Conservation (phyloP, 257 asterid species). For the Euphrasia confusa region DNA sequence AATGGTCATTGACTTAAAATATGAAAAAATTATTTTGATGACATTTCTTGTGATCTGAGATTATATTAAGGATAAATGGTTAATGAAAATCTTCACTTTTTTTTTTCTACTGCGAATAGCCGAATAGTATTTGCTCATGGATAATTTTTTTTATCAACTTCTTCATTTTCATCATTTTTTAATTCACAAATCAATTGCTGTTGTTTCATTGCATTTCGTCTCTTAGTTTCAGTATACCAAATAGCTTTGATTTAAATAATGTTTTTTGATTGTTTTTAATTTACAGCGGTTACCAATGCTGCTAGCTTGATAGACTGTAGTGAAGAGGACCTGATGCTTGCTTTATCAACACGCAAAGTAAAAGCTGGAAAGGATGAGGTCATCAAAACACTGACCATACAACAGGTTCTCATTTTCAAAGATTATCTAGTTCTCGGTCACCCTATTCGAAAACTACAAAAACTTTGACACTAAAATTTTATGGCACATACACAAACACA, state of each 20-base stretch:
- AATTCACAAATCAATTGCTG: not conserved
- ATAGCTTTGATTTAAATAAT: not conserved
- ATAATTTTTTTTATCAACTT: too few species aligned
- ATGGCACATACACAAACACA: too few species aligned
- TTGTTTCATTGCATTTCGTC: not conserved
- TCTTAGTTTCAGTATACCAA: constrained; percentile 1
- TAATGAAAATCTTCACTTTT: too few species aligned
- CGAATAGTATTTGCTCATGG: too few species aligned
- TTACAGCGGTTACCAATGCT: constrained; percentile 79
- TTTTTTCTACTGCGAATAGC: too few species aligned
- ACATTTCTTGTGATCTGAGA: too few species aligned
- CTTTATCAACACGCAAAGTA: constrained; percentile 65
- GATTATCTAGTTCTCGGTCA: constrained; percentile 7
- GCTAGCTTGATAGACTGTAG: constrained; percentile 81
- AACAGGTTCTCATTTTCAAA: constrained; percentile 36
- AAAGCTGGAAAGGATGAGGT: constrained; percentile 71
- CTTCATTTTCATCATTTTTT: not conserved
- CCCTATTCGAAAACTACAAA: constrained; percentile 8
- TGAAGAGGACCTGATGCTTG: constrained; percentile 56
- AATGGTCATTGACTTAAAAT: not conserved
- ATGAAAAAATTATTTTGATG: too few species aligned
- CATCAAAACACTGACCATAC: constrained; percentile 50
- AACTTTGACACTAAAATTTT: too few species aligned
- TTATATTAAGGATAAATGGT: too few species aligned
- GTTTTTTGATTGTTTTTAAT: constrained; percentile 2